Evolutionary conservation across 352 stramenopile genomes (phyloP).

Genomic region (Phytopythium cucurbitacearum): DNA sequence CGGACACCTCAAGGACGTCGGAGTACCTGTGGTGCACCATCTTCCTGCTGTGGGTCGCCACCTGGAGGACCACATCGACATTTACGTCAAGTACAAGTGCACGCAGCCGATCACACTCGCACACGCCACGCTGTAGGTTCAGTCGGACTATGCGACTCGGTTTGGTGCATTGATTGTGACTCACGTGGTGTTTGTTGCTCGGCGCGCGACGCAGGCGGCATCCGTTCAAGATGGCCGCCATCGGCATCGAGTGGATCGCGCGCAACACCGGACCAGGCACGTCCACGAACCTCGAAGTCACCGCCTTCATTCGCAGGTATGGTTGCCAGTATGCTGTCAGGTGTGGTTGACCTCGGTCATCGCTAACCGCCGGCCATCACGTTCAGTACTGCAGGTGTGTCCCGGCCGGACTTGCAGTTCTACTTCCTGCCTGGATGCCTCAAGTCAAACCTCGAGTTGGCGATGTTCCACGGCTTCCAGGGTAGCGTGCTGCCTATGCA

Average conservation of each 20-base stretch:
- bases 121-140: conserved; percentile 64
- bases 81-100: conserved; percentile 88
- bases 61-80: conserved; percentile 88
- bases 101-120: conserved; percentile 87
- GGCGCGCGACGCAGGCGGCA: conserved; percentile 42
- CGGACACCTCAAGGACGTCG: conserved; percentile 66
- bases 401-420: conserved; percentile 84
- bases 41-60: conserved; percentile 79
- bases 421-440: conserved; percentile 86
- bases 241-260: conserved; percentile 82
- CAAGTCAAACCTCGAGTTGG: conserved; percentile 9
- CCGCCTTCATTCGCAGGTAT: conserved; percentile 81
- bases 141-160: not conserved
- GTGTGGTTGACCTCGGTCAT: not conserved
- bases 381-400: conserved; percentile 55
- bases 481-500: conserved; percentile 68
- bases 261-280: conserved; percentile 61
- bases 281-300: conserved; percentile 77
- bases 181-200: not conserved
- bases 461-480: conserved; percentile 51
- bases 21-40: conserved; percentile 68
- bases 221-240: conserved; percentile 81
- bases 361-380: conserved; percentile 5
- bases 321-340: not conserved
- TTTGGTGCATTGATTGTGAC: not conserved